Conservation (phyloP, 257 asterid genomes). For the Capsicum rhomboideum region DNA sequence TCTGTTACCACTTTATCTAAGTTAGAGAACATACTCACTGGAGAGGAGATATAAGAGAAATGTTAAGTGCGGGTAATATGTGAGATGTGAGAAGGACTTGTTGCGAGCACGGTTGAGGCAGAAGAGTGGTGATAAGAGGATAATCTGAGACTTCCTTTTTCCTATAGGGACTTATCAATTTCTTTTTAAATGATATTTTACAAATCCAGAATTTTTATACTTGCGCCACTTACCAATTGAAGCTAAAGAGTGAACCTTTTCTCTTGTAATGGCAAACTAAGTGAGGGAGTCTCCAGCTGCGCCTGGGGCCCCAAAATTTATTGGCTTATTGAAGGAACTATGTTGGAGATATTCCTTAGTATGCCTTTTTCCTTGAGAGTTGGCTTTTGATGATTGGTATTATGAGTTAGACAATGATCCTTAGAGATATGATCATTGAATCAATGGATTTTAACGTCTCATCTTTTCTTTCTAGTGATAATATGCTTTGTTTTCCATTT, state of each 20-base stretch:
- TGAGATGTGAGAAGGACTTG: neutral
- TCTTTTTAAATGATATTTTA: neutral
- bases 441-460: neutral
- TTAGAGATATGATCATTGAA: neutral
- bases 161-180: neutral
- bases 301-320: neutral
- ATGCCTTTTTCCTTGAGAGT: neutral
- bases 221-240: neutral
- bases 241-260: neutral
- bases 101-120: neutral
- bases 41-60: neutral
- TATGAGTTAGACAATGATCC: neutral
- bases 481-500: neutral
- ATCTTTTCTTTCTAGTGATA: neutral
- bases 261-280: neutral
- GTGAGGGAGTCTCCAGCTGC: neutral
- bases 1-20: neutral
- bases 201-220: neutral
- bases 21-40: neutral
- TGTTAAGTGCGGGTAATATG: neutral
- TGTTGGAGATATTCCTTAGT: neutral
- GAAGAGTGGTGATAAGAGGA: neutral
- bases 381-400: neutral
- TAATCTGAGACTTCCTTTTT: neutral
- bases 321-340: neutral